Base-by-base conservation (phyloP, 148 eudicot species). In the Fagopyrum homotropicum region DNA sequence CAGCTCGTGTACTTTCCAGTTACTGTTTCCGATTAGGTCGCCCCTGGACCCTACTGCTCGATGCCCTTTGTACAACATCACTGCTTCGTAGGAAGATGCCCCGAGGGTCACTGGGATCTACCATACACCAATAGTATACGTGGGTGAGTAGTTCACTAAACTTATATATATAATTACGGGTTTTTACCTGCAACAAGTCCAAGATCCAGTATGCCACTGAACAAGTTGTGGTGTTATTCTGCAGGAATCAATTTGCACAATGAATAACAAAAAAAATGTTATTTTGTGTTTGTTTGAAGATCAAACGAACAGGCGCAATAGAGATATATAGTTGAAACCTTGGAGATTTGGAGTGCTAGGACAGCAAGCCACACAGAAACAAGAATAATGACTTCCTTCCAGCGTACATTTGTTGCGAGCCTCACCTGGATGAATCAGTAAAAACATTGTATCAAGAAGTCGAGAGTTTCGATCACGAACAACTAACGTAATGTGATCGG, bases 31-130 rank as follows among this genome's bases (percentile, higher is more conserved):
- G 15, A 45, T 1, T 19, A 46, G 76, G 4, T 71, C 84, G 0
- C 91, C 94, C 77, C 87, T 84, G 0, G 91, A 88, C 7, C 82
- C 77, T 10, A 90, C 75, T 69, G 74, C 79, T 64, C 88, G 84
- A 71, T 81, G 72, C 19, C 94, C 94, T 35, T 81, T 85, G 78
- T 86, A 90, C 48, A 90, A 69, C 76, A 81, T 44, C 40, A 83
- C 55, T 1, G 87, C 94, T 51, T 90, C 86, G 17, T 88, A 90
- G 88, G 86, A 46, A 40, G 66, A 64, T 22, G 48, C 69, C 12
- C 69, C 69, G 0, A 64, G 69, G 5, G 69, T 64, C 9, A 64
- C 45, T n/a, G 69, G 69, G 9, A 64, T 64, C 69, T 71, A 45
- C 17, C 50, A 45, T 14, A 22, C 5, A 17, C 52, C 2, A 35